These are phyloP conservation scores for Mycena olivaceomarginata DNA, from an alignment of 768 basidiomycete species.

Conservation along the genomic window DNA sequence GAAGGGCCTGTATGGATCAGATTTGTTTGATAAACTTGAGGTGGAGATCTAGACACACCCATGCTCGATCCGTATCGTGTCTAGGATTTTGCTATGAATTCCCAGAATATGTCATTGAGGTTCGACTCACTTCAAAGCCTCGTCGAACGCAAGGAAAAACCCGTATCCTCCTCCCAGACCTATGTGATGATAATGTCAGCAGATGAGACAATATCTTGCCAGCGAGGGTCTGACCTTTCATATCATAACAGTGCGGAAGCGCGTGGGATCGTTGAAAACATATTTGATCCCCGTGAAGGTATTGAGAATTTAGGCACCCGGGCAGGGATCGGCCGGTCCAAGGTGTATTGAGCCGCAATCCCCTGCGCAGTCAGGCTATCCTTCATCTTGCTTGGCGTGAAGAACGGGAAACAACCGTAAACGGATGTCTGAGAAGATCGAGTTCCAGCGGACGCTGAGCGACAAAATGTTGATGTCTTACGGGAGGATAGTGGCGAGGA, in stretches of 20 bases:
- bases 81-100: background rate
- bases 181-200: background rate
- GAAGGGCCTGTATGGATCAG: slow-evolving; percentile 37
- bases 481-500: slow-evolving; percentile 62
- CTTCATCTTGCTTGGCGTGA: slow-evolving; percentile 69
- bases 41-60: slow-evolving; percentile 17
- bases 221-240: slow-evolving; percentile 34
- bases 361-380: slow-evolving; percentile 62
- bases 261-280: slow-evolving; percentile 53
- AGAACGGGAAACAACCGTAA: slow-evolving; percentile 82
- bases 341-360: slow-evolving; percentile 62
- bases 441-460: slow-evolving; percentile 48
- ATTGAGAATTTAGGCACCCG: slow-evolving; percentile 54
- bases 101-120: too few species aligned
- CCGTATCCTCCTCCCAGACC: slow-evolving; percentile 53
- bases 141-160: slow-evolving; percentile 57
- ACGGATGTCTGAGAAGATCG: slow-evolving; percentile 65
- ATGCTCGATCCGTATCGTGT: slow-evolving; percentile 42
- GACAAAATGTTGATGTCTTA: slow-evolving; percentile 43
- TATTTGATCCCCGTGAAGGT: slow-evolving; percentile 55
- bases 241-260: slow-evolving; percentile 57
- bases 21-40: background rate
- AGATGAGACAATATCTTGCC: too few species aligned
- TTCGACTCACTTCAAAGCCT: slow-evolving; percentile 38
- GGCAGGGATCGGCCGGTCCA: slow-evolving; percentile 59